Evolutionary conservation across 768 basidiomycete genomes (phyloP).

Genomic region (Leccinum aurantiacum): DNA sequence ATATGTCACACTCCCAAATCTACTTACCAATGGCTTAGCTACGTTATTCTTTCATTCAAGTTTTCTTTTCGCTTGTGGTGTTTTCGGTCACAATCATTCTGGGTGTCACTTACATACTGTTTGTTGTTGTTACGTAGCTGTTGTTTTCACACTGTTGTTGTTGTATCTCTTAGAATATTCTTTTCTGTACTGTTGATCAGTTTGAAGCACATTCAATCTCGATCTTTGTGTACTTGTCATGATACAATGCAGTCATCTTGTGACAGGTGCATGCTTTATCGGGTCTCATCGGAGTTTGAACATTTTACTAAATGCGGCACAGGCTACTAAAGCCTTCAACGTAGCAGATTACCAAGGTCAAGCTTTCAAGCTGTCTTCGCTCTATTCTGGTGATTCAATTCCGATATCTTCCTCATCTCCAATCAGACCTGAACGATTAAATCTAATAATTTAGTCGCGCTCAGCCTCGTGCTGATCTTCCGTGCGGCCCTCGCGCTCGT

Average conservation of each 20-base stretch:
- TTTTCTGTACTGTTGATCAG: conserved; percentile 3
- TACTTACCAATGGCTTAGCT: conserved; percentile 12
- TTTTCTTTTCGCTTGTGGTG: background rate
- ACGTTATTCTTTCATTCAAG: conserved; percentile 5
- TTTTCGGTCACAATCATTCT: conserved; percentile 4
- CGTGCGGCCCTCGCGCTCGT: conserved; percentile 26
- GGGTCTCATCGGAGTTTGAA: too few species aligned
- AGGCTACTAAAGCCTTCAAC: background rate
- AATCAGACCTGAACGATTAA: conserved; percentile 2
- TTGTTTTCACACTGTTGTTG: conserved; percentile 9
- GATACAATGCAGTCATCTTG: too few species aligned
- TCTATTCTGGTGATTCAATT: conserved; percentile 24
- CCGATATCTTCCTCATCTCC: background rate
- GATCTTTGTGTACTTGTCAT: too few species aligned
- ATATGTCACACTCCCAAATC: conserved; percentile 16
- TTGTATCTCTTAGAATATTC: conserved; percentile 11
- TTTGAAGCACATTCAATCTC: background rate
- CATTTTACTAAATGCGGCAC: too few species aligned
- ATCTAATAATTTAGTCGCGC: conserved; percentile 17
- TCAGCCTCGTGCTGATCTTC: conserved; percentile 37
- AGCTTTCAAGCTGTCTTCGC: conserved; percentile 30
- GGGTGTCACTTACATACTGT: conserved; percentile 8
- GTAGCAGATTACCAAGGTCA: background rate
- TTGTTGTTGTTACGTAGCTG: conserved; percentile 3
- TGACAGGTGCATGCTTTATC: too few species aligned